Conservation (phyloP, 345 rosid species). For the Salix arbutifolia region DNA sequence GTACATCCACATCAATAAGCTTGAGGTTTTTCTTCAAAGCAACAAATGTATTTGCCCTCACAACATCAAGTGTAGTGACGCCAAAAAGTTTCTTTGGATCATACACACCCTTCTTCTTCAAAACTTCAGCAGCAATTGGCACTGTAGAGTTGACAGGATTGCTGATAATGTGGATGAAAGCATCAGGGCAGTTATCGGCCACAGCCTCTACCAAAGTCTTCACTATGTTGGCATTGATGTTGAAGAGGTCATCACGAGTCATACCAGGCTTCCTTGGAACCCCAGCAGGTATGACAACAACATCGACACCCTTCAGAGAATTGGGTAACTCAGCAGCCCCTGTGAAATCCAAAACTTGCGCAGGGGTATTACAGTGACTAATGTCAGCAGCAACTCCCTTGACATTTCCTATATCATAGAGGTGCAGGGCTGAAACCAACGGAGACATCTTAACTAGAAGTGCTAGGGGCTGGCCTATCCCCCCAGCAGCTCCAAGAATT, state of each 20-base stretch:
- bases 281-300: slow-evolving; percentile 91
- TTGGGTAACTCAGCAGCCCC: slow-evolving; percentile 67
- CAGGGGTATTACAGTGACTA: slow-evolving; percentile 93
- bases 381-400: slow-evolving; percentile 95
- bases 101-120: slow-evolving; percentile 82
- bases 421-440: slow-evolving; percentile 67
- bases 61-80: slow-evolving; percentile 88
- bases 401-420: slow-evolving; percentile 86
- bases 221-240: slow-evolving; percentile 85
- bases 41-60: slow-evolving; percentile 87
- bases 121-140: slow-evolving; percentile 85
- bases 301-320: slow-evolving; percentile 67
- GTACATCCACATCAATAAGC: slow-evolving; percentile 90
- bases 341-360: slow-evolving; percentile 78
- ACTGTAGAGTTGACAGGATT: slow-evolving; percentile 93
- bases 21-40: slow-evolving; percentile 80
- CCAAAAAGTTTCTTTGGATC: slow-evolving; percentile 93
- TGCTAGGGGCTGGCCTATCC: slow-evolving; percentile 84
- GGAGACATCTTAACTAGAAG: slow-evolving; percentile 95
- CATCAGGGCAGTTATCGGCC: slow-evolving; percentile 84
- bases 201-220: slow-evolving; percentile 74
- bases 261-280: slow-evolving; percentile 93
- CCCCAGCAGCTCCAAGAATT: slow-evolving; percentile 89
- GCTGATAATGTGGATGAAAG: slow-evolving; percentile 87
- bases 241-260: slow-evolving; percentile 95